Evolutionary conservation across 31 red algal genomes (phyloP).

Genomic region (Odonthalia washingtoniensis): DNA sequence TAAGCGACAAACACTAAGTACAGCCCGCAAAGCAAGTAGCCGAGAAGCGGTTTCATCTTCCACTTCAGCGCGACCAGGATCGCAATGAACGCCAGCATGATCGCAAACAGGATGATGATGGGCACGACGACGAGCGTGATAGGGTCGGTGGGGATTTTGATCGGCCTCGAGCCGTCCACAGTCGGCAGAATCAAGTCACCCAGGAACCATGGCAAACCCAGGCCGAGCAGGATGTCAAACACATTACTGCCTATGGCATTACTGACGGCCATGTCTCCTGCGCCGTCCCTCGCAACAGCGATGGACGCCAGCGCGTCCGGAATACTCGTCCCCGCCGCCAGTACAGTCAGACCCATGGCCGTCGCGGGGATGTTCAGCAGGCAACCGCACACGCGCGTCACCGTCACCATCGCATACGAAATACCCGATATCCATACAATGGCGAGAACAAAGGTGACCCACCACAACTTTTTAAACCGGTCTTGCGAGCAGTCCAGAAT

Average conservation of each 20-base stretch:
- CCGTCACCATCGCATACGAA: conserved; percentile 82
- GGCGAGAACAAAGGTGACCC: conserved; percentile 65
- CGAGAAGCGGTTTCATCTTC: conserved; percentile 66
- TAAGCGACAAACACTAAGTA: conserved; percentile 77
- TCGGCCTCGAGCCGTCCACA: not conserved
- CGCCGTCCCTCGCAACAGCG: conserved; percentile 65
- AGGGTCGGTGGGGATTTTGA: conserved; percentile 58
- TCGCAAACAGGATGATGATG: conserved; percentile 77
- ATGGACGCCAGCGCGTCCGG: conserved; percentile 80
- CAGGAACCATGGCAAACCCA: conserved; percentile 87
- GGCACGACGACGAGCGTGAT: conserved; percentile 73
- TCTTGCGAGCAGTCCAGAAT: conserved; percentile 79
- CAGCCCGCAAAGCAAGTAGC: conserved; percentile 62
- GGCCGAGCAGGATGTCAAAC: conserved; percentile 82
- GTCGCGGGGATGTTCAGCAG: conserved; percentile 72
- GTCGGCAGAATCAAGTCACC: conserved; percentile 55
- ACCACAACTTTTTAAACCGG: conserved; percentile 60
- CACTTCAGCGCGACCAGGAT: conserved; percentile 63
- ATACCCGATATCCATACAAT: conserved; percentile 84
- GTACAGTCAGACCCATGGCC: conserved; percentile 78
- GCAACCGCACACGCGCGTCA: conserved; percentile 66
- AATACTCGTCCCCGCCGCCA: conserved; percentile 80
- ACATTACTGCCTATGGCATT: conserved; percentile 92
- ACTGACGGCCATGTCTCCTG: conserved; percentile 83
- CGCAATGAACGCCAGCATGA: conserved; percentile 54